Percentiles rank a stretch among this genome's conserved stretches.
These are phyloP conservation scores for Cyberlindnera samutprakarnensis DNA, from an alignment of 805 yeast species.

Conservation along the genomic window DNA sequence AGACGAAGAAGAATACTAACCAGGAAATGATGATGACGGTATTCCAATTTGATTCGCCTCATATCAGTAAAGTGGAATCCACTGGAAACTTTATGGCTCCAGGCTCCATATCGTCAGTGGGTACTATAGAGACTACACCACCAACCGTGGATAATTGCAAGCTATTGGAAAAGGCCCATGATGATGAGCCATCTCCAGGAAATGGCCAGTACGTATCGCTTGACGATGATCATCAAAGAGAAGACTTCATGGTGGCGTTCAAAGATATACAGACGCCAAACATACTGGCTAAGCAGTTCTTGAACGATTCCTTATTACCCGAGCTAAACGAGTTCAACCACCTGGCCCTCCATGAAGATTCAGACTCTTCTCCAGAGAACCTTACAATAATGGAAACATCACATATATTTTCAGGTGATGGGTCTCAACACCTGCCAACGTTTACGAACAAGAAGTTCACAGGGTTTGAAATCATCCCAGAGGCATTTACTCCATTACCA, in stretches of 20 bases:
- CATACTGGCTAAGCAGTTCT: conserved; percentile 11
- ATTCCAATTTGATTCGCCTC: background rate
- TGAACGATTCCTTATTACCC: conserved; percentile 11
- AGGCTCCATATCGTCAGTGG: background rate
- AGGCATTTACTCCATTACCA: conserved; percentile 38
- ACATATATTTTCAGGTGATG: conserved; percentile 2
- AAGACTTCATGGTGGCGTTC: conserved; percentile 7
- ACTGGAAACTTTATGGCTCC: background rate
- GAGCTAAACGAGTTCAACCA: conserved; percentile 3
- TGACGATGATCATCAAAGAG: background rate
- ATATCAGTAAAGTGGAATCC: background rate
- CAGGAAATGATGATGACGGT: background rate
- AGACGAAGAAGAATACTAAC: background rate
- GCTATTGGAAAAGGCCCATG: background rate
- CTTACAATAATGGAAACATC: conserved; percentile 7
- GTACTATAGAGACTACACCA: background rate
- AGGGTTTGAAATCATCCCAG: conserved; percentile 13
- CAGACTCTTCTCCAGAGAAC: conserved; percentile 6
- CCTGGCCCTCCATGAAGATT: background rate
- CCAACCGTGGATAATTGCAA: background rate
- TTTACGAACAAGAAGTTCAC: conserved; percentile 2
- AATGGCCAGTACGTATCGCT: background rate
- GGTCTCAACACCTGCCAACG: conserved; percentile 1
- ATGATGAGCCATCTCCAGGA: too few species aligned
- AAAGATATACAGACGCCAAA: conserved; percentile 12